Evolutionary conservation across 352 stramenopile genomes (phyloP), one percentile per base, ranked within the genome.

Genomic region (Phytophthora sansomeana): DNA sequence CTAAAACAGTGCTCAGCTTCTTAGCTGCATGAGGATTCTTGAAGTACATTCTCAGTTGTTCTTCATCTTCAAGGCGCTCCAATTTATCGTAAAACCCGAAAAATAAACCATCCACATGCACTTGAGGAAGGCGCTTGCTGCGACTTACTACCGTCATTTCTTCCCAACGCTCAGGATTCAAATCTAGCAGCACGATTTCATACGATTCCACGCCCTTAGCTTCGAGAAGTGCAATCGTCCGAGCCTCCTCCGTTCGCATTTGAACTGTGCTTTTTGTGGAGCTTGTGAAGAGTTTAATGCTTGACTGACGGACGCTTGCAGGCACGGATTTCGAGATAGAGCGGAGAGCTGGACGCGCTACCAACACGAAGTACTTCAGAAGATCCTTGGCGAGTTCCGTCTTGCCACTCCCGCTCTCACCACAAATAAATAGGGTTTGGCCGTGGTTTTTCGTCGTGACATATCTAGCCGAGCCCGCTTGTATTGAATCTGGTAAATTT

Each of bases 11-110:
- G 36, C 78, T 88, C 19, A 91, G 65, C 29, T 90, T 89, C 39
- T 76, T 77, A 11, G 80, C 78, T 13, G 81, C 85, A 50, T 71
- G 74, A 0, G 85, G 83, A 35, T 94, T 94, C 35, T 79, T 84
- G 42, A 92, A 74, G 65, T 92, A 94, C 71, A 94, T 86, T 17
- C 83, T 72, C 26, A 94, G 71, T 51, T 94, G 85, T 50, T 92
- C 85, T 64, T 90, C 82, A 66, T 94, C 85, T 51, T 91, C 83
- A 4, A 94, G 72, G 14, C 75, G 77, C 58, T 94, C 83, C 21
- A 94, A 67, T 53, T 85, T 87, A 46, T 94, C 85, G 68, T 91
- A 94, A 54, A 92, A 91, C 1, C 82, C 85, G 29, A 94, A 94
- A 36, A 91, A 94, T 14, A 84, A 43, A 1, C 69, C 72, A 29